These are phyloP conservation scores for Oldenlandia corymbosa DNA, from an alignment of 257 asterid species.

Conservation along the genomic window DNA sequence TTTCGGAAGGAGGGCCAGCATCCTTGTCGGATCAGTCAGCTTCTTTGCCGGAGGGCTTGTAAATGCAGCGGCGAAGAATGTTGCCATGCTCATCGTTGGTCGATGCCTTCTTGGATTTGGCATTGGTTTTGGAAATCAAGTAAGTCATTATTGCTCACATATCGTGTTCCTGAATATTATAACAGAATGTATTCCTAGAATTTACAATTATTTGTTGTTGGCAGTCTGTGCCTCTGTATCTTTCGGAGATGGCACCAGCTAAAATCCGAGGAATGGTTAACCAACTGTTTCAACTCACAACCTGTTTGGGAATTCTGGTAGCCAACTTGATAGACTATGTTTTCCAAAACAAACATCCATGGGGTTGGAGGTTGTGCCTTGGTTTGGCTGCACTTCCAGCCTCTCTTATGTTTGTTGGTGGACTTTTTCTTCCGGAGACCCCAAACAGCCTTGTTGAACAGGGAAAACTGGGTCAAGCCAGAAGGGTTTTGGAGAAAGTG, in stretches of 20 bases:
- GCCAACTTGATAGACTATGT: slow-evolving; percentile 65
- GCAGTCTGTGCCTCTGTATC: slow-evolving; percentile 77
- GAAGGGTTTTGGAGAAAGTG: slow-evolving; percentile 41
- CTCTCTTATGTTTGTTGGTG: slow-evolving; percentile 49
- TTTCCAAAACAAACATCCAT: slow-evolving; percentile 43
- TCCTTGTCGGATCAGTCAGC: slow-evolving; percentile 58
- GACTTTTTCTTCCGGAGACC: slow-evolving; percentile 68
- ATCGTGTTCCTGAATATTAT: no score
- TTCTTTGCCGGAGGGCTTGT: slow-evolving; percentile 60
- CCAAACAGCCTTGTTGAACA: slow-evolving; percentile 76
- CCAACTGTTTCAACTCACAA: slow-evolving; percentile 65
- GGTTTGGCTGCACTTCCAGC: slow-evolving; percentile 76
- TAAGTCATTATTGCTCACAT: no score
- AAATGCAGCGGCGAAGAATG: slow-evolving; percentile 50
- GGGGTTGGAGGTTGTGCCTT: slow-evolving; percentile 81
- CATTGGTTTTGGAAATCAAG: slow-evolving; percentile 87
- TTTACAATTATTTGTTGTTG: no score
- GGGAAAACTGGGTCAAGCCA: slow-evolving; percentile 53
- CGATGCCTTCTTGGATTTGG: slow-evolving; percentile 73
- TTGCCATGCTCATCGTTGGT: slow-evolving; percentile 66
- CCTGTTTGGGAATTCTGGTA: slow-evolving; percentile 54
- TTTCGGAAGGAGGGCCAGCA: slow-evolving; percentile 56
- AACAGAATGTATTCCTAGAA: no score
- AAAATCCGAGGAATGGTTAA: slow-evolving; percentile 62
- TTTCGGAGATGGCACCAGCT: slow-evolving; percentile 86